These are phyloP conservation scores for Cyberlindnera mississippiensis DNA, from an alignment of 805 yeast genomes.

Conservation along the genomic window DNA sequence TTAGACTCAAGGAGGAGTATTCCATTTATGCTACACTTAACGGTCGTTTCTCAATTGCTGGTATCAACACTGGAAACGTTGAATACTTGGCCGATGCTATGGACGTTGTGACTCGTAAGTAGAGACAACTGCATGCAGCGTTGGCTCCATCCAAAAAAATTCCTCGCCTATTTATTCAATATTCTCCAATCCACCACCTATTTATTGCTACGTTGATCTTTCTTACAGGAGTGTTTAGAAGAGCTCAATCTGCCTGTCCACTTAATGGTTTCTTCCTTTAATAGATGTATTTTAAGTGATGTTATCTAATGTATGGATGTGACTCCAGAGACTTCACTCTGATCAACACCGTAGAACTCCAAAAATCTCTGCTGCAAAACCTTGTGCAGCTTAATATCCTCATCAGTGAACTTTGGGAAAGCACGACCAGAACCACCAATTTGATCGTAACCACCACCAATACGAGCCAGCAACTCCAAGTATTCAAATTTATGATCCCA, in stretches of 20 bases:
- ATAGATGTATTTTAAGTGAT: too few relatives aligned
- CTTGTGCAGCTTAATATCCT: constrained; percentile 29
- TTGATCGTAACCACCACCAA: constrained; percentile 27
- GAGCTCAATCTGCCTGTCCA: too few relatives aligned
- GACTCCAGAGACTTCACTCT: constrained; percentile 4
- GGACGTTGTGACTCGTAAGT: constrained; percentile 33
- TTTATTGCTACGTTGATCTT: too few relatives aligned
- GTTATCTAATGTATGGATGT: too few relatives aligned
- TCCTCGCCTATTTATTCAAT: background rate
- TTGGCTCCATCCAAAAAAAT: background rate
- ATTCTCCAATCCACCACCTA: background rate
- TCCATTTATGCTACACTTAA: constrained; percentile 83
- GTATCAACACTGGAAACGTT: constrained; percentile 77
- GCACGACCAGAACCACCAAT: constrained; percentile 21
- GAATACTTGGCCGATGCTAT: constrained; percentile 65
- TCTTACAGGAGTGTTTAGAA: too few relatives aligned
- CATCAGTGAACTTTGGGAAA: constrained; percentile 22
- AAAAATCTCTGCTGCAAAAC: constrained; percentile 10
- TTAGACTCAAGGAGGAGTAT: constrained; percentile 61
- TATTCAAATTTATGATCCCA: constrained; percentile 29
- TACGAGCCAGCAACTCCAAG: constrained; percentile 22
- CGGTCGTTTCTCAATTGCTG: constrained; percentile 91
- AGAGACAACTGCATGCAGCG: background rate
- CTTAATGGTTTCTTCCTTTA: too few relatives aligned
- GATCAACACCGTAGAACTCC: constrained; percentile 19